A percentile compares a stretch with the other conserved stretches of the same genome.
phyloP scores from a whole-genome alignment of 257 asterid genomes.

The Scutellaria baicalensis region DNA sequence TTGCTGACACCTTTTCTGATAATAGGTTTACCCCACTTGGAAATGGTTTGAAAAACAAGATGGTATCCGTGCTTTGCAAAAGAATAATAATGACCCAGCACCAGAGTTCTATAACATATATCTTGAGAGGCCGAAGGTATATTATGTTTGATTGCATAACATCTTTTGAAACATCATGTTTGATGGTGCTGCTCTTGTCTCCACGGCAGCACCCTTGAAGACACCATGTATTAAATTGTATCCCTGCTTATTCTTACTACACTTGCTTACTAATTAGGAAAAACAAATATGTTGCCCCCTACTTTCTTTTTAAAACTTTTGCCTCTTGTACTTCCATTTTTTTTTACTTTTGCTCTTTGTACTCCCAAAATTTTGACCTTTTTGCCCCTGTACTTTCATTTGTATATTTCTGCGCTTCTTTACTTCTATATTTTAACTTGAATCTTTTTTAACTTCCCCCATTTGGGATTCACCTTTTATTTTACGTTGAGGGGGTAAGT shows the following conservation, averaged over 20 bases:
- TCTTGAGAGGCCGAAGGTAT: slow-evolving; percentile 99
- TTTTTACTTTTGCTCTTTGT: no score
- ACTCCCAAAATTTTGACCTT: no score
- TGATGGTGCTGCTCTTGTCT: slow-evolving; percentile 1
- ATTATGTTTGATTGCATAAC: slow-evolving; percentile 6
- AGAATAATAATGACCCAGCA: slow-evolving; percentile 85
- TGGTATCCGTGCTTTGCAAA: slow-evolving; percentile 94
- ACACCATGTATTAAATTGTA: not conserved
- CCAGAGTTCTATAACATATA: slow-evolving; percentile 97
- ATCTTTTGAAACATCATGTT: not conserved
- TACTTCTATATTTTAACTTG: no score
- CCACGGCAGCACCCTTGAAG: not conserved
- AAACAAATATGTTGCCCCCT: no score
- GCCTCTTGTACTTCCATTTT: no score
- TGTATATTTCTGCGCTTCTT: no score
- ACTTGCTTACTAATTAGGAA: not conserved
- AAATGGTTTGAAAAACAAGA: slow-evolving; percentile 99
- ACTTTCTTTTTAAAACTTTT: no score
- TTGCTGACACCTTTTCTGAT: slow-evolving; percentile 14
- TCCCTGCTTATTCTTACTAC: not conserved
- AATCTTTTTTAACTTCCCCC: no score
- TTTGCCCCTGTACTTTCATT: no score
- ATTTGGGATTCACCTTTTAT: no score
- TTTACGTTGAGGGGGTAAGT: no score
- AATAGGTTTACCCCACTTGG: slow-evolving; percentile 97